A percentile compares a stretch with the other conserved stretches of the same genome.
Evolutionary conservation across 2,329 filamentous ascomycete species (phyloP).

Genomic region (Ambrosiella cleistominuta): DNA sequence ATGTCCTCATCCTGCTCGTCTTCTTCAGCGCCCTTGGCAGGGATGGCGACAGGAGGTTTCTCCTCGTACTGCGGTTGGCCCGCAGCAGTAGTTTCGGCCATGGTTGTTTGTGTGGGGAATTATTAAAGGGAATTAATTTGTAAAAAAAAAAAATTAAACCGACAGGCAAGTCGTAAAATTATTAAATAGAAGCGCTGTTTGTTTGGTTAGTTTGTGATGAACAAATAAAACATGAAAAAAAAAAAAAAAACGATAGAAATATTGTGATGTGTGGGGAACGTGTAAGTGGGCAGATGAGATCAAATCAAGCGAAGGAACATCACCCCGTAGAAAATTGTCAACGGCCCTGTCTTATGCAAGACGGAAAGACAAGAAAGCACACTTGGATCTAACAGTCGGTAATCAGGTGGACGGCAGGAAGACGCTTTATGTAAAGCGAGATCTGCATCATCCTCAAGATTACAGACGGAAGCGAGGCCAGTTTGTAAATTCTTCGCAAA

Average conservation of each 20-base stretch:
- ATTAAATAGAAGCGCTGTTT: slow-evolving; percentile 14
- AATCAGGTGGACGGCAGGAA: neutral
- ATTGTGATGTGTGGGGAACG: too few relatives aligned
- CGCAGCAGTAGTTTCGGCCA: slow-evolving; percentile 37
- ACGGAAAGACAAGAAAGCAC: neutral
- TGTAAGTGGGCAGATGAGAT: neutral
- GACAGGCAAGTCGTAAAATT: slow-evolving; percentile 13
- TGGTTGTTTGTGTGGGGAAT: slow-evolving; percentile 18
- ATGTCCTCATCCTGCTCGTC: slow-evolving; percentile 69
- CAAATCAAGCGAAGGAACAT: neutral
- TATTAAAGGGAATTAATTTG: slow-evolving; percentile 11
- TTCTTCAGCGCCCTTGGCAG: slow-evolving; percentile 27
- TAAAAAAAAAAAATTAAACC: neutral
- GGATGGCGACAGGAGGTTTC: slow-evolving; percentile 22
- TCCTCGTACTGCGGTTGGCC: slow-evolving; percentile 48
- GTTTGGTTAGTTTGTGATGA: neutral
- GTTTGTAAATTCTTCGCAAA: too few relatives aligned
- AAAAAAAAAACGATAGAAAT: neutral
- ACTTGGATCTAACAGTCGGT: neutral
- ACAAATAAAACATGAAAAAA: neutral
- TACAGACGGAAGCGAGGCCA: neutral
- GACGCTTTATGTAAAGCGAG: neutral
- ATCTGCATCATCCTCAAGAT: neutral
- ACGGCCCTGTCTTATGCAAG: neutral
- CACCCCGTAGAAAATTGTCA: neutral